phyloP scores from a whole-genome alignment of 1,284 basidiomycete genomes.

The Mixia osmundae region DNA sequence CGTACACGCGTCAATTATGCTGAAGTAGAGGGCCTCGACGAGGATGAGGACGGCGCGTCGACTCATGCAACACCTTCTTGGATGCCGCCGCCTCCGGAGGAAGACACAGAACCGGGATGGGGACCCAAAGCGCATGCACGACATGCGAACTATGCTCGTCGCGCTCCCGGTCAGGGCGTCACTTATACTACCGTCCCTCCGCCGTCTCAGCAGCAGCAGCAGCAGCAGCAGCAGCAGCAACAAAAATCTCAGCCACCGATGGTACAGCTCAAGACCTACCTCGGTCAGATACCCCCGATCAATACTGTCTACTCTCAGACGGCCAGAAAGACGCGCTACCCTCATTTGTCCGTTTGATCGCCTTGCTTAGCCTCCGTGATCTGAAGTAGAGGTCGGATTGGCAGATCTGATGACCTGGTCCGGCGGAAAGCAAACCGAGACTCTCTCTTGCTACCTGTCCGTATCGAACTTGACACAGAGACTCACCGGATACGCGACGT shows the following conservation, averaged over 20 bases:
- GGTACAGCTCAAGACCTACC: slow-evolving; percentile 61
- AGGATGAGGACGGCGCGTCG: slow-evolving; percentile 33
- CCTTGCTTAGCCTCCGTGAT: too few relatives aligned
- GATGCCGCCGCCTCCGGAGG: too few relatives aligned
- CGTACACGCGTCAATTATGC: slow-evolving; percentile 58
- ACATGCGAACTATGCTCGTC: too few relatives aligned
- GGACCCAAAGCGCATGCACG: not conserved
- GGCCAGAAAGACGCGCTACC: slow-evolving; percentile 38
- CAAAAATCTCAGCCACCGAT: slow-evolving; percentile 12
- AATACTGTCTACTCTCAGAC: slow-evolving; percentile 43
- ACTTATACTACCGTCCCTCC: too few relatives aligned
- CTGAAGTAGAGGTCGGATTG: too few relatives aligned
- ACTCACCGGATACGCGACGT: slow-evolving; percentile 76
- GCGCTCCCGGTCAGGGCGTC: too few relatives aligned
- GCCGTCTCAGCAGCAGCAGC: slow-evolving; percentile 26
- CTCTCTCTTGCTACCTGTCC: slow-evolving; percentile 62
- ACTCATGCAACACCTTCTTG: too few relatives aligned
- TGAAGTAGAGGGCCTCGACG: slow-evolving; percentile 41
- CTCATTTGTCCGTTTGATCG: slow-evolving; percentile 46
- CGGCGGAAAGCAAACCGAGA: slow-evolving; percentile 35
- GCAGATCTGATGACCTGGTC: slow-evolving; percentile 40
- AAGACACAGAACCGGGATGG: not conserved
- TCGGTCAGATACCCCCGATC: slow-evolving; percentile 62
- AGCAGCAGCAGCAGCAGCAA: slow-evolving; percentile 14
- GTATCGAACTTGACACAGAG: slow-evolving; percentile 82